Conservation (phyloP, 176 grass and related monocot genomes). For the Zoysia pacifica region DNA sequence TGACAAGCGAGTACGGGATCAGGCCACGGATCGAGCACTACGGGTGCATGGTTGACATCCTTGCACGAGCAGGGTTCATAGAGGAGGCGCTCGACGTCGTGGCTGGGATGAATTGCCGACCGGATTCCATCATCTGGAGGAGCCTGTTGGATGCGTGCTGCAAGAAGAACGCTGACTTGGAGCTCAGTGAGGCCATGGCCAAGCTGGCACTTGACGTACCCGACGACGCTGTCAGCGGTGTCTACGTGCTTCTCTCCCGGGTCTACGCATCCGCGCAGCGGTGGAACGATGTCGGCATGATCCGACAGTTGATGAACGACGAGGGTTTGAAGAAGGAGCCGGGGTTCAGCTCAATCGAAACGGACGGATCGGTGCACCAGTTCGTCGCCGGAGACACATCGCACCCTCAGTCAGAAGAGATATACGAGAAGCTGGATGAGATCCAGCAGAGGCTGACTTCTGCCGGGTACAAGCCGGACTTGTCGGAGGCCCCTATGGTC, state of each 20-base stretch:
- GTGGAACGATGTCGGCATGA: constrained; percentile 82
- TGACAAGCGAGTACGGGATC: constrained; percentile 53
- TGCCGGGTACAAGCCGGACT: constrained; percentile 68
- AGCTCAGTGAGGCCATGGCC: constrained; percentile 73
- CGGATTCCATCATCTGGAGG: constrained; percentile 85
- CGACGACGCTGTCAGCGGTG: constrained; percentile 60
- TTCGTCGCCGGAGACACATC: constrained; percentile 82
- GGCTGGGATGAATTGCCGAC: constrained; percentile 58
- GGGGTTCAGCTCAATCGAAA: constrained; percentile 84
- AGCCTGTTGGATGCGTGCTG: constrained; percentile 74
- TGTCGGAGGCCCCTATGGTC: constrained; percentile 62
- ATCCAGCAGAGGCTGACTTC: constrained; percentile 49
- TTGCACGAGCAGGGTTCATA: constrained; percentile 73
- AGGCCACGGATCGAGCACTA: constrained; percentile 78
- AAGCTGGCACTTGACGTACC: constrained; percentile 64
- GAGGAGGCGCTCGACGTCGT: constrained; percentile 72
- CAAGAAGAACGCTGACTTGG: constrained; percentile 56
- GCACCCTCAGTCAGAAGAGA: constrained; percentile 58
- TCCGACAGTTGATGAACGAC: constrained; percentile 64
- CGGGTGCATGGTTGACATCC: constrained; percentile 84
- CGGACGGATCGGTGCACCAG: constrained; percentile 61
- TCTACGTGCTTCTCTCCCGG: constrained; percentile 78
- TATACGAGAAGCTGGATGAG: constrained; percentile 63
- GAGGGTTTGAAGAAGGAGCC: constrained; percentile 77
- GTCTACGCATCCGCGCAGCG: constrained; percentile 68